phyloP scores from a whole-genome alignment of 2,329 filamentous ascomycete species.

The Fusarium floridanum region DNA sequence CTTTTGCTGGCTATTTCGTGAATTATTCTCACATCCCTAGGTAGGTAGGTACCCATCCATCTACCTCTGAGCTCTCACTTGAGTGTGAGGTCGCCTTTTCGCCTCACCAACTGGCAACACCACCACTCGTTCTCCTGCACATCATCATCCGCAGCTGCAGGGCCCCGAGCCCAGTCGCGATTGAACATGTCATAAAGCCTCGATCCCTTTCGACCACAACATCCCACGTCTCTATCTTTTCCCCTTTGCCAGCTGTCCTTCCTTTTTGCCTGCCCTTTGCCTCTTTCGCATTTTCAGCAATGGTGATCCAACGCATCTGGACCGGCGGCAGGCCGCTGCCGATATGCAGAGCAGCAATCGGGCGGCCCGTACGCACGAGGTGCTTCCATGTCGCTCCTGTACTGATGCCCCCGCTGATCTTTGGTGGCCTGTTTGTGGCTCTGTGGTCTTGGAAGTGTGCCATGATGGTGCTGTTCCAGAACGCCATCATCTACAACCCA shows the following conservation, averaged over 20 bases:
- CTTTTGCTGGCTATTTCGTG: not conserved
- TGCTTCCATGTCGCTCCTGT: conserved; percentile 52
- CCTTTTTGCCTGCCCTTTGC: conserved; percentile 1
- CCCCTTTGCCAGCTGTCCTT: conserved; percentile 28
- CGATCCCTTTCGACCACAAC: conserved; percentile 26
- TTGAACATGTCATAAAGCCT: conserved; percentile 48
- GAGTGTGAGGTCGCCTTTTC: conserved; percentile 6
- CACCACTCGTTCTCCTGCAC: conserved; percentile 18
- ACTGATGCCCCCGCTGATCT: conserved; percentile 76
- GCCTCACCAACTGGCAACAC: conserved; percentile 35
- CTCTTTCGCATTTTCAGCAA: conserved; percentile 25
- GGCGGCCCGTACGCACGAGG: conserved; percentile 33
- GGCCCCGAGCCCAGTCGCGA: conserved; percentile 44
- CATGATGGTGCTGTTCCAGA: conserved; percentile 83
- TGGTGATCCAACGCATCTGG: conserved; percentile 42
- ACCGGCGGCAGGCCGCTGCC: conserved; percentile 23
- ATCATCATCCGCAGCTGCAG: conserved; percentile 39
- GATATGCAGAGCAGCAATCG: conserved; percentile 9
- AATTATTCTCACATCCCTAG: not conserved
- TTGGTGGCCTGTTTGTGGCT: conserved; percentile 72
- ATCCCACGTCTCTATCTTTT: conserved; percentile 22
- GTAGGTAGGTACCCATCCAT: too few species aligned
- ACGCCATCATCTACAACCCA: conserved; percentile 86
- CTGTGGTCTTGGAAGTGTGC: conserved; percentile 77
- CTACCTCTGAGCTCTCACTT: not conserved